Evolutionary conservation across 2,329 filamentous ascomycete species (phyloP).

Genomic region (Ophiobolus disseminans): DNA sequence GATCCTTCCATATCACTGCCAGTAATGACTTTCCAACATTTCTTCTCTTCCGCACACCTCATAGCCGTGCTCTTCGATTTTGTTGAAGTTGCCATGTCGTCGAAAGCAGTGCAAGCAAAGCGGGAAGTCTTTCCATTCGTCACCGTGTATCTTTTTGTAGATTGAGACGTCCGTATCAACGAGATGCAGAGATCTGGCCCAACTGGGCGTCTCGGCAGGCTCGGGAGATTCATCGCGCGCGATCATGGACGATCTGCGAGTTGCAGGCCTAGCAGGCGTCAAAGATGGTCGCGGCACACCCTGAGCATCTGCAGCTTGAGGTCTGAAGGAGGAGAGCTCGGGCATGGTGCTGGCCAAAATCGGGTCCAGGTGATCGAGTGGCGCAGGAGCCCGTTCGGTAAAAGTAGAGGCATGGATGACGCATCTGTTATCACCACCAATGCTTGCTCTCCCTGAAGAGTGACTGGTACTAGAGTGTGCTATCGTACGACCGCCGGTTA

Average conservation of each 20-base stretch:
- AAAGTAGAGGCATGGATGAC: conserved; percentile 7
- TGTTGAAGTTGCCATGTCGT: conserved; percentile 30
- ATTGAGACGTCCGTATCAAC: conserved; percentile 35
- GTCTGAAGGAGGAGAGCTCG: conserved; percentile 22
- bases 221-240: conserved; percentile 1
- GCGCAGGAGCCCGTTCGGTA: conserved; percentile 12
- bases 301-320: conserved; percentile 6
- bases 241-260: conserved; percentile 9
- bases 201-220: conserved; percentile 27
- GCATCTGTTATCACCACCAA: conserved; percentile 13
- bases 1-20: conserved; percentile 26
- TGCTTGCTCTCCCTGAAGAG: neutral
- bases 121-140: conserved; percentile 25
- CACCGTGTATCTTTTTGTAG: conserved; percentile 33
- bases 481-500: neutral
- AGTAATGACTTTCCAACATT: conserved; percentile 38
- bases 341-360: neutral
- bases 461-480: neutral
- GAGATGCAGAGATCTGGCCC: conserved; percentile 35
- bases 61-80: conserved; percentile 31
- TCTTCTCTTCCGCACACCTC: conserved; percentile 36
- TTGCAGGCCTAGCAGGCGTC: neutral
- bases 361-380: neutral
- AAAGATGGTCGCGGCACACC: neutral
- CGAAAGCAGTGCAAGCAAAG: conserved; percentile 41